Evolutionary conservation across 169 alveolate species (phyloP).

Genomic region (Eimeria praecox): DNA sequence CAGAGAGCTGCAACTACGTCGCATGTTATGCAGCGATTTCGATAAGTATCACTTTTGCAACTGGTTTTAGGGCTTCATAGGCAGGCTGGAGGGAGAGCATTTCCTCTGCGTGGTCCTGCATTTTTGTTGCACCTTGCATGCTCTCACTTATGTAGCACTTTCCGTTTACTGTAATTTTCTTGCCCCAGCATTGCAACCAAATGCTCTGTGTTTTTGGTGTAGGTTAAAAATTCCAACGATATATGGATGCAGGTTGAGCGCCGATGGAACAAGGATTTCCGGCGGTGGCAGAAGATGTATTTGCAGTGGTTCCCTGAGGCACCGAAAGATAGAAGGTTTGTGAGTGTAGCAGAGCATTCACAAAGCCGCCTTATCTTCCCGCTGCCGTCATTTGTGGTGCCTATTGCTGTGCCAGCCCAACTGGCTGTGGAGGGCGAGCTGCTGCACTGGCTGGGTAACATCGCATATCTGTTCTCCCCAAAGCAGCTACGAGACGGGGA

Average conservation of each 20-base stretch:
- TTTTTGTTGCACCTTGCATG: not conserved
- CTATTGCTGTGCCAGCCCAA: slow-evolving; percentile 85
- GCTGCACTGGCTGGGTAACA: slow-evolving; percentile 85
- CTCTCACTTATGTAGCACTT: not conserved
- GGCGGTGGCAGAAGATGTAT: slow-evolving; percentile 83
- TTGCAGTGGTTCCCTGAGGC: slow-evolving; percentile 86
- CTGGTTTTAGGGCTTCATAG: not conserved
- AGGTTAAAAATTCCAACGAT: slow-evolving; percentile 80
- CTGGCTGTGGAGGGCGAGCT: slow-evolving; percentile 84
- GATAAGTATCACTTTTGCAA: not conserved
- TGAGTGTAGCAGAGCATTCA: slow-evolving; percentile 68
- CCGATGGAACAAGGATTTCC: slow-evolving; percentile 85
- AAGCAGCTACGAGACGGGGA: slow-evolving; percentile 75
- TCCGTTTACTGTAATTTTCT: not conserved
- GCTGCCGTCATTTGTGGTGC: slow-evolving; percentile 84
- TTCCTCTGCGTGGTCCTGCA: not conserved
- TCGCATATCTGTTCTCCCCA: slow-evolving; percentile 78
- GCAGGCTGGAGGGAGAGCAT: not conserved
- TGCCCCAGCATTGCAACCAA: not conserved
- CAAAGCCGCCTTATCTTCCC: slow-evolving; percentile 79
- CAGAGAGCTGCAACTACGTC: not conserved
- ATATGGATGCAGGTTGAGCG: slow-evolving; percentile 84
- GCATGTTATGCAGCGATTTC: not conserved
- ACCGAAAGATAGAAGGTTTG: slow-evolving; percentile 70
- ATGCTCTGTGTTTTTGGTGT: not conserved